Percentiles rank a stretch among this genome's conserved stretches.
phyloP scores from a whole-genome alignment of 2,329 filamentous ascomycete genomes.

The Tolypocladium nubicola region DNA sequence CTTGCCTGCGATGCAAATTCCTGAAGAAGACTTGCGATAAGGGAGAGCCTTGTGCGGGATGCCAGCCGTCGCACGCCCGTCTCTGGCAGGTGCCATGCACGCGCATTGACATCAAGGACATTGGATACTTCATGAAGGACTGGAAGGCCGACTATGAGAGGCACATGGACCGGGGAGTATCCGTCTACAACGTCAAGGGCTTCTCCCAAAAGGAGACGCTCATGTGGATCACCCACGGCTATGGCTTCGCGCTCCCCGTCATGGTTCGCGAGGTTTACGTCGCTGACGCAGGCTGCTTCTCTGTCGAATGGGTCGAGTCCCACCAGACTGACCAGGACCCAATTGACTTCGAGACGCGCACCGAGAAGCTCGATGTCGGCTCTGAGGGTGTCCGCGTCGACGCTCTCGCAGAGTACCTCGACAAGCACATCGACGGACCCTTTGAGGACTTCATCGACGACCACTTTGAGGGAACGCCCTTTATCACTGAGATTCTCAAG shows the following conservation, averaged over 20 bases:
- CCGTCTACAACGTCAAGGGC: constrained; percentile 91
- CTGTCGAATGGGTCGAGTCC: constrained; percentile 87
- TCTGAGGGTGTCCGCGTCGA: constrained; percentile 76
- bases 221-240: constrained; percentile 93
- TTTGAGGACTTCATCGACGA: constrained; percentile 93
- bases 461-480: constrained; percentile 91
- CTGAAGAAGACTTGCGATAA: constrained; percentile 99
- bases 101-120: constrained; percentile 96
- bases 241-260: constrained; percentile 85
- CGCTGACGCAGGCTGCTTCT: constrained; percentile 83
- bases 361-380: constrained; percentile 79
- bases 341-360: constrained; percentile 74
- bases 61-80: constrained; percentile 88
- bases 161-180: constrained; percentile 77
- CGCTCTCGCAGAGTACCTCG: constrained; percentile 81
- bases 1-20: constrained; percentile 94
- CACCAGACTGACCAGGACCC: constrained; percentile 57
- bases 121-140: constrained; percentile 97
- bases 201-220: constrained; percentile 55
- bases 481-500: constrained; percentile 93
- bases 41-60: constrained; percentile 89
- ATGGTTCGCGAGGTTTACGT: constrained; percentile 91
- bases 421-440: constrained; percentile 84
- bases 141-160: constrained; percentile 97
- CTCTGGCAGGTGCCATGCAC: constrained; percentile 98